Base-by-base conservation (phyloP, 306 rosid species). In the Trichosanthes cucumerina region DNA sequence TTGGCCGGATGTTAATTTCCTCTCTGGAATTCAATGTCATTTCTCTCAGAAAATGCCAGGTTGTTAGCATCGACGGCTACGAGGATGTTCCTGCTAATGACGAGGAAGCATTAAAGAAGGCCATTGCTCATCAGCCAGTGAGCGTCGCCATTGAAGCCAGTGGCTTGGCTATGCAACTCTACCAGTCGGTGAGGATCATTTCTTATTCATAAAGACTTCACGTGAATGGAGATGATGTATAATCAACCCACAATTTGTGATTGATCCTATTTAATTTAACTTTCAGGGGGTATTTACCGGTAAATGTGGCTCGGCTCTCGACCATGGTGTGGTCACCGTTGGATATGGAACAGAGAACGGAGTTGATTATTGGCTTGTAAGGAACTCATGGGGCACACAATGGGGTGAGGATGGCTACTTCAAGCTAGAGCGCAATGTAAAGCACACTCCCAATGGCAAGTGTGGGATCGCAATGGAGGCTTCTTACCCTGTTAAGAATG, bases 401-500 rank as follows among this genome's bases (percentile, higher is more conserved):
- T 95, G 99, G 97, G 97, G 99, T 21, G 97, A 95, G 82, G 81
- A 83, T 64, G 99, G 99, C 5, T 95, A 95, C 81, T 81, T 95
- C 86, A 95, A 87, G 85, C 15, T 95, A 0, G 80, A 95, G 77
- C 91, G 99, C 15, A 95, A 95, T 24, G 82, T 83, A 49, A 50
- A 19, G 33, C 13, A 71, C 56, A 49, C 81, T 0, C 7, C 28
- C 24, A 46, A 85, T 0, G 99, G 99, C 0, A 95, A 95, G 64
- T 95, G 99, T 76, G 99, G 97, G 68, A 91, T 95, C 9, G 83
- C 92, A 43, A 82, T 92, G 90, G 81, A 87, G 84, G 88, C 91
- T 5, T 95, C 96, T 16, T 95, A 95, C 70, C 99, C 99, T 1
- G 86, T 89, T 41, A 92, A 92, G 90, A 84, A 80, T 64, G 78